Evolutionary conservation across 2,329 filamentous ascomycete genomes (phyloP).

Genomic region (Anthostomella pinea): DNA sequence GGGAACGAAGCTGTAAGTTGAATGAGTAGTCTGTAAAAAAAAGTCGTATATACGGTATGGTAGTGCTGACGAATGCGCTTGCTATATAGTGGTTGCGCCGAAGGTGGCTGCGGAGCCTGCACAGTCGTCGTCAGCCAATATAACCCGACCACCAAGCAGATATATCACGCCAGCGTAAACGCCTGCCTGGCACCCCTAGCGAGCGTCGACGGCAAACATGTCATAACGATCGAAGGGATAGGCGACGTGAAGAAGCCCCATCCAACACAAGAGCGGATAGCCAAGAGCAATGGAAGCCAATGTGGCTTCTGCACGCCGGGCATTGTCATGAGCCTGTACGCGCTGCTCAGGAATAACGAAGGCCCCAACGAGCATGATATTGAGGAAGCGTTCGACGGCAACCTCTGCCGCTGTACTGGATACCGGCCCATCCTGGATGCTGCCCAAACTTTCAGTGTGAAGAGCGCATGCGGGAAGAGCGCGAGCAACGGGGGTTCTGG

Average conservation of each 20-base stretch:
- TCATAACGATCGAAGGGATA: constrained; percentile 96
- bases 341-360: constrained; percentile 80
- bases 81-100: constrained; percentile 73
- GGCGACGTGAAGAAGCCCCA: constrained; percentile 84
- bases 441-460: constrained; percentile 78
- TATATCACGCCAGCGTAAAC: constrained; percentile 96
- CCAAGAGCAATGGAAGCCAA: constrained; percentile 87
- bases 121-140: constrained; percentile 92
- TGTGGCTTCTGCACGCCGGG: constrained; percentile 95
- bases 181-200: constrained; percentile 90
- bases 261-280: constrained; percentile 85
- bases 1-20: constrained; percentile 76
- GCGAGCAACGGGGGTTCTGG: constrained; percentile 50
- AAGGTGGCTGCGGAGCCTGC: constrained; percentile 94
- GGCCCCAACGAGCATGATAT: constrained; percentile 76
- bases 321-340: constrained; percentile 97
- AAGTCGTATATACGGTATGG: too few relatives aligned
- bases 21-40: too few relatives aligned
- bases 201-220: constrained; percentile 94
- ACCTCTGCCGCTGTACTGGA: constrained; percentile 91
- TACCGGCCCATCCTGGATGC: constrained; percentile 93
- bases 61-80: constrained; percentile 5
- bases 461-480: constrained; percentile 49
- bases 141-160: constrained; percentile 86
- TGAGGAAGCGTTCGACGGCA: constrained; percentile 96